phyloP scores from a whole-genome alignment of 345 rosid genomes.

The Syzygium oleosum region DNA sequence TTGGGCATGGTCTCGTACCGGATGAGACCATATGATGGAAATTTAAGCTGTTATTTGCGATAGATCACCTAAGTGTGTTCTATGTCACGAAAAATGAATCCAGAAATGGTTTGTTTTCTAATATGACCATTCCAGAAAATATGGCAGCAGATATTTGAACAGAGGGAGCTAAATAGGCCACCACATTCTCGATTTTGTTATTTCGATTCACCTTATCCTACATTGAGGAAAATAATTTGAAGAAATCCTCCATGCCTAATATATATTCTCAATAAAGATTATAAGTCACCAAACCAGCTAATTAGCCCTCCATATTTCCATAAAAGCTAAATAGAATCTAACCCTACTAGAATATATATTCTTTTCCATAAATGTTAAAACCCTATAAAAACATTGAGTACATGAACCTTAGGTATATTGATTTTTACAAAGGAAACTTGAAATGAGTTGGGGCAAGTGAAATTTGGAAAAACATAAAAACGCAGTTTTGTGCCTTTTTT shows the following conservation, averaged over 20 bases:
- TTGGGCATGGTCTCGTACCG: not conserved
- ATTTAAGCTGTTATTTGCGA: not conserved
- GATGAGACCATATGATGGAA: not conserved
- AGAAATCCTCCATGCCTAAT: not conserved
- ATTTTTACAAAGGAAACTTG: not conserved
- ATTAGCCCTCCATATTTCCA: not conserved
- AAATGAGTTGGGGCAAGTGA: not conserved
- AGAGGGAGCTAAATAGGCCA: not conserved
- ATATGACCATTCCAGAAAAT: not conserved
- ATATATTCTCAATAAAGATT: too few species aligned
- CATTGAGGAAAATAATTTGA: not conserved
- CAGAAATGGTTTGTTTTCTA: not conserved
- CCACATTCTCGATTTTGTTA: not conserved
- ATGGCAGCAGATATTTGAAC: not conserved
- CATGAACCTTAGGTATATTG: not conserved
- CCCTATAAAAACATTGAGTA: not conserved
- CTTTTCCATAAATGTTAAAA: not conserved
- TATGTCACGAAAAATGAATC: not conserved
- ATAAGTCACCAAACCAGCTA: not conserved
- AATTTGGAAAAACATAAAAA: not conserved
- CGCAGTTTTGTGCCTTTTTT: not conserved
- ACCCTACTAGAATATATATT: not conserved
- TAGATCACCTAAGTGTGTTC: not conserved
- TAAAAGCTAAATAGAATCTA: not conserved
- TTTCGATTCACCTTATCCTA: not conserved